phyloP scores from a whole-genome alignment of 352 stramenopile genomes.

The Phytophthora tentaculata region DNA sequence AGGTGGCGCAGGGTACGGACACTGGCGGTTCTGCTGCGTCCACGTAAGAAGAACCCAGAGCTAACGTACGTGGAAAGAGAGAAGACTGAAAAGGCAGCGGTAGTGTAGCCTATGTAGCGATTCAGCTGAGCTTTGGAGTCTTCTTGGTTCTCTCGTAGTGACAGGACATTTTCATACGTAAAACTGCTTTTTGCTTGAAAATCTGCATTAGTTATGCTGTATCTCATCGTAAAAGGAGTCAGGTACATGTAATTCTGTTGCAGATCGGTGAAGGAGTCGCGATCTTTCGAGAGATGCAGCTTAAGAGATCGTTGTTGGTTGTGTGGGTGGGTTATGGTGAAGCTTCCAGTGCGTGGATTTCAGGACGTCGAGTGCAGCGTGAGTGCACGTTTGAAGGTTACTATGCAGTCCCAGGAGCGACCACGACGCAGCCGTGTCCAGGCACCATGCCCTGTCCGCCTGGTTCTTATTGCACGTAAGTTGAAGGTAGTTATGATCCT shows the following conservation, averaged over 20 bases:
- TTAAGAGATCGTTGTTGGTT: neutral
- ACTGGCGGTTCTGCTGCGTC: slow-evolving; percentile 23
- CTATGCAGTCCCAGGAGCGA: slow-evolving; percentile 46
- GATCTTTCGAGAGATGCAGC: neutral
- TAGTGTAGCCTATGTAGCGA: slow-evolving; percentile 52
- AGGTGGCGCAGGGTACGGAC: slow-evolving; percentile 55
- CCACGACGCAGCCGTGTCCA: slow-evolving; percentile 50
- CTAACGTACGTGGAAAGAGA: too few species aligned
- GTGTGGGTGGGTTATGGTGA: neutral
- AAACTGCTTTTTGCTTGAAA: slow-evolving; percentile 37
- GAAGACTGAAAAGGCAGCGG: slow-evolving; percentile 24
- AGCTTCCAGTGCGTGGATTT: slow-evolving; percentile 9
- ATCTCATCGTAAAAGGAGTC: too few species aligned
- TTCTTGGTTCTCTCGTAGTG: slow-evolving; percentile 22
- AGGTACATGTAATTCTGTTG: too few species aligned
- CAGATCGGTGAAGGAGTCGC: neutral
- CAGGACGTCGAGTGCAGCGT: slow-evolving; percentile 14
- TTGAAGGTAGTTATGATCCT: neutral
- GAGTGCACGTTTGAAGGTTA: slow-evolving; percentile 59
- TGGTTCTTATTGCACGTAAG: slow-evolving; percentile 72
- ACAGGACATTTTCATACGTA: slow-evolving; percentile 48
- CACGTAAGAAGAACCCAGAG: slow-evolving; percentile 19
- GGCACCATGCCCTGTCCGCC: slow-evolving; percentile 44
- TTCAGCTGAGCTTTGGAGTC: slow-evolving; percentile 23
- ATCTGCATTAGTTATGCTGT: too few species aligned